Percentiles rank a stretch among this genome's conserved stretches.
Evolutionary conservation across 2,329 filamentous ascomycete species (phyloP).

Genomic region (Fusarium anguioides): DNA sequence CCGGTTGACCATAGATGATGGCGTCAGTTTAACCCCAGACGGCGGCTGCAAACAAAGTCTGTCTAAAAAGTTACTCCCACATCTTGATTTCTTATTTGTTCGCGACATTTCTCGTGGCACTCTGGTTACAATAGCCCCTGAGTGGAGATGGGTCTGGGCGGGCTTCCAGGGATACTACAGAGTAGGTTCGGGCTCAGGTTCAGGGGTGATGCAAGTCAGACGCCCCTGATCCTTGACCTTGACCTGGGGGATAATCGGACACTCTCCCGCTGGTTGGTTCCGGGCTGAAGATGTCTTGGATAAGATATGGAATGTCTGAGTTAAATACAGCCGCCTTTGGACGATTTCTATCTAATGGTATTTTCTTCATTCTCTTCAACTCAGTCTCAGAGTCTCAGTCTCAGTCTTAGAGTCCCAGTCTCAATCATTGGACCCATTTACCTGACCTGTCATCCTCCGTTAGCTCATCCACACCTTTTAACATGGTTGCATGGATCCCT

Average conservation of each 20-base stretch:
- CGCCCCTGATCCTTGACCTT: constrained; percentile 16
- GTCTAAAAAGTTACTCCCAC: background rate
- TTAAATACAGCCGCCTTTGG: background rate
- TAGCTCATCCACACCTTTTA: background rate
- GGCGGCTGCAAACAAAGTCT: background rate
- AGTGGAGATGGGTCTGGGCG: background rate
- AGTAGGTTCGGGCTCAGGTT: constrained; percentile 14
- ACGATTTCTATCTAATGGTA: background rate
- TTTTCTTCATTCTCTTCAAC: constrained; percentile 12
- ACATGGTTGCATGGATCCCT: constrained; percentile 5
- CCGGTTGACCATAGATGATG: background rate
- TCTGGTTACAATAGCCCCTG: constrained; percentile 21
- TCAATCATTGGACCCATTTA: background rate
- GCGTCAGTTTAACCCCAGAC: constrained; percentile 3
- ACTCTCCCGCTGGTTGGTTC: constrained; percentile 23
- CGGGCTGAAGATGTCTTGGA: constrained; percentile 7
- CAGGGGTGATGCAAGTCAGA: constrained; percentile 41
- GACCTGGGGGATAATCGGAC: constrained; percentile 30
- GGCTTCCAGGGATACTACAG: background rate
- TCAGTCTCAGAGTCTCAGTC: background rate
- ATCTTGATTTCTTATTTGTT: background rate
- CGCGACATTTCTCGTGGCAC: constrained; percentile 30
- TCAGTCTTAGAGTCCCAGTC: background rate
- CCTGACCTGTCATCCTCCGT: background rate
- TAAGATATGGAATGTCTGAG: background rate